A percentile compares a stretch with the other conserved stretches of the same genome.
These are phyloP conservation scores for Aspergillus sp. DNA, from an alignment of 2,329 filamentous ascomycete genomes.

Conservation along the genomic window DNA sequence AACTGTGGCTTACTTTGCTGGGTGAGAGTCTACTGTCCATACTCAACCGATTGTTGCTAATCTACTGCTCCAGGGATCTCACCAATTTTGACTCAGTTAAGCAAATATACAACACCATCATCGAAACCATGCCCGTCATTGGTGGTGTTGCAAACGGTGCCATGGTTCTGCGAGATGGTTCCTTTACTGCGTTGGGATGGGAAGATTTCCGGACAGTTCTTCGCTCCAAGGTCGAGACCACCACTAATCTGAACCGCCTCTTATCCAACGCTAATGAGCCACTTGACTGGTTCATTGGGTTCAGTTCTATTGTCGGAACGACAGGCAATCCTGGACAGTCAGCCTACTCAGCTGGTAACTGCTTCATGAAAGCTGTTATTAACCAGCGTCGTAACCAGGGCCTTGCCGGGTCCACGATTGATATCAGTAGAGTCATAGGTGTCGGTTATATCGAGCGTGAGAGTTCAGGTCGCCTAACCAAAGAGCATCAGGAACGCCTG, in stretches of 20 bases:
- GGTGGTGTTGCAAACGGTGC: slow-evolving; percentile 18
- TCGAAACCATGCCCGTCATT: slow-evolving; percentile 18
- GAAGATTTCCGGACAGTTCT: slow-evolving; percentile 27
- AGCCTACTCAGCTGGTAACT: not conserved
- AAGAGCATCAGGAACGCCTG: too few relatives aligned
- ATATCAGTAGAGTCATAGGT: not conserved
- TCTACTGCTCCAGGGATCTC: slow-evolving; percentile 7
- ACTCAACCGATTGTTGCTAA: not conserved
- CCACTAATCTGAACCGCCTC: slow-evolving; percentile 12
- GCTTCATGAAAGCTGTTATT: not conserved
- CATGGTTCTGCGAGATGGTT: slow-evolving; percentile 32
- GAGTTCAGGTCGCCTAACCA: too few relatives aligned
- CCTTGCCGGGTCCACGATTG: not conserved
- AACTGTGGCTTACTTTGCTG: slow-evolving; percentile 5
- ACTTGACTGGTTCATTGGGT: slow-evolving; percentile 10
- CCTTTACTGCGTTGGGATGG: slow-evolving; percentile 27
- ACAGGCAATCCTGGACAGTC: slow-evolving; percentile 2
- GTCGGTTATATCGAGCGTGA: not conserved
- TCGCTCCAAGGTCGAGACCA: slow-evolving; percentile 39
- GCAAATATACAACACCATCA: slow-evolving; percentile 14
- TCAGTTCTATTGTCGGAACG: slow-evolving; percentile 5
- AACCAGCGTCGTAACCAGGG: not conserved
- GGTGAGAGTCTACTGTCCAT: slow-evolving; percentile 1
- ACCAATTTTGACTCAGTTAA: slow-evolving; percentile 12
- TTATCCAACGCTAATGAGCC: slow-evolving; percentile 5